Evolutionary conservation across 2,329 filamentous ascomycete species (phyloP), one percentile per base, ranked within the genome.

Genomic region (Clarireedia paspali): DNA sequence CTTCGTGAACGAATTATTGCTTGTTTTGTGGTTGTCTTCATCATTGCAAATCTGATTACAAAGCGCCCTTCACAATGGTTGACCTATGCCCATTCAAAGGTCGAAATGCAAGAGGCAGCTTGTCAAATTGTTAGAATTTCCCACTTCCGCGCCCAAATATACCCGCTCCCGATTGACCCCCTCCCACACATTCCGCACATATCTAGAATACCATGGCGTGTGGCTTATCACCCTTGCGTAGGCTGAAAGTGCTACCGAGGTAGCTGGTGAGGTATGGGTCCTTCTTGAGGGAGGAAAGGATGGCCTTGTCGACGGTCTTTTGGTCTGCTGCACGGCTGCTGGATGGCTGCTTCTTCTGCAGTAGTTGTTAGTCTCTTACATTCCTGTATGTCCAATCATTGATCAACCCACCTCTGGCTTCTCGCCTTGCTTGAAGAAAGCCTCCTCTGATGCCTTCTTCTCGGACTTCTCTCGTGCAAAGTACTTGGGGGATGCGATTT

Each of bases 351-450:
- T 97, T 97, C 90, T 97, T 96, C 91, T 96, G 75, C 77, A 30
- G 20, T 6, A 56, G 24, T 52, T 52, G 15, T 51, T 56, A 51
- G 38, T 15, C 38, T 39, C 1, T 0, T 52, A 17, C 17, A n/a
- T 20, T n/a, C 20, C 6, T 52, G 27, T 26, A 23, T 17, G 6
- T 12, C 40, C 30, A 46, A 23, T 40, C 27, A 23, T 20, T 53
- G 70, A 38, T 26, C 23, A 23, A 23, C 88, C 67, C 84, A 96
- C 91, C 90, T 96, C 83, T 74, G 89, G 82, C 86, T 95, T 95
- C 87, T 96, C 91, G 77, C 91, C 84, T 84, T 96, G 91, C 85
- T 94, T 91, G 87, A 97, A 96, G 86, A 99, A 99, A 75, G 91
- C 89, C 75, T 96, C 92, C 84, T 99, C 92, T 71, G 87, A 85